Base-by-base conservation (phyloP, 164 flowering plant genomes). In the Magnolia changhungtana region DNA sequence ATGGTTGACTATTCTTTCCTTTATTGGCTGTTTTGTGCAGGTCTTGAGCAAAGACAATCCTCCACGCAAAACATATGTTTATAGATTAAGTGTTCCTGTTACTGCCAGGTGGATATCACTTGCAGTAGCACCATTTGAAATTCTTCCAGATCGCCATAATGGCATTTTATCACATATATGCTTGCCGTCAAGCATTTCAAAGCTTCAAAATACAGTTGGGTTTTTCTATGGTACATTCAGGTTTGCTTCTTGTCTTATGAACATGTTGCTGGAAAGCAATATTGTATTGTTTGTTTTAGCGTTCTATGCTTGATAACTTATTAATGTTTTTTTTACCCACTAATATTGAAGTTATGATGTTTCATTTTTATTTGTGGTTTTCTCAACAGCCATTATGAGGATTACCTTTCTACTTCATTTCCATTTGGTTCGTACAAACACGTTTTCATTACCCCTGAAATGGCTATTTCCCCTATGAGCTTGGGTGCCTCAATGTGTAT, bases 391-490 rank as follows among this genome's bases (percentile, higher is more conserved):
- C 88, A 91, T 76, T 96, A 89, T 84, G 98, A 92, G 82, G 90
- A 88, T 69, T 94, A 94, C 80, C 93, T 96, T 74, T 83, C 89
- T 37, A 86, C 88, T 66, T 78, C 90, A 70, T 96, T 96, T 86
- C 99, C 99, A 78, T 94, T 96, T 88, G 97, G 96, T 63, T 92
- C 97, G 72, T 96, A 96, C 86, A 91, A 88, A 83, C 99, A 94
- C 90, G 89, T 96, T 64, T 96, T 96, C 79, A 81, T 96, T 69
- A 78, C 89, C 69, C 94, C 99, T 72, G 97, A 92, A 84, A 90
- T 91, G 91, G 83, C 85, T 66, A 75, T 94, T 79, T 90, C 99
- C 50, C 85, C 97, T 50, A 70, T 82, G 74, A 88, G 85, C 79
- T 77, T 84, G 73, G 99, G 99, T 71, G 98, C 97, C 23, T 91